Base-by-base conservation (phyloP, 2,329 filamentous ascomycete species). In the Calonectria fujianensis region DNA sequence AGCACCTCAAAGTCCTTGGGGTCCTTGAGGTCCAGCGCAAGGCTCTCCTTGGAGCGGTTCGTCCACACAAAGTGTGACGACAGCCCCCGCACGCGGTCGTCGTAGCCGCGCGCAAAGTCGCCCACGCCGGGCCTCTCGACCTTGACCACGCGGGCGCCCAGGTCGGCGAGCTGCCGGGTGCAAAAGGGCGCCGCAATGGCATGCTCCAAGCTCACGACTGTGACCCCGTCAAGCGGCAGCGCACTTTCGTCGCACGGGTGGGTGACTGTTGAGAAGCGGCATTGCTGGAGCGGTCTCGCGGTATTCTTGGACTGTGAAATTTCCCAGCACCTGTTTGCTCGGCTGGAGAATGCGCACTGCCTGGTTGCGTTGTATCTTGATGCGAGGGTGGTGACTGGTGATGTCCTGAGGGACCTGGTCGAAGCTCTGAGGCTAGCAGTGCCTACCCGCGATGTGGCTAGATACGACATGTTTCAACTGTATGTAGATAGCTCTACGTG, bases 11-110 rank as follows among this genome's bases (percentile, higher is more conserved):
- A 84, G 57, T 90, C 86, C 8, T 82, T 79, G 0, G 84, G 75
- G 14, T 85, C 77, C 74, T 91, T 90, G 20, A 90, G 76, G 52
- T 90, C 86, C 0, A 90, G 83, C 0, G 88, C 88, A 11, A 90
- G 80, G 63, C 87, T 89, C 78, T 91, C 88, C 69, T 90, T 91
- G 9, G 88, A 89, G 29, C 89, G 85, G 74, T 90, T 91, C 0
- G 87, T 84, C 89, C 89, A 90, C n/a, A 90, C 85, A 72, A 91
- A 91, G 77, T 91, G 89, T 0, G 89, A 90, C 0, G 88, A 83
- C 18, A 89, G 81, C 0, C 89, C 89, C 10, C 86, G 84, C 2
- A 90, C 88, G 11, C 89, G 85, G 0, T 82, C 85, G 77, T 91
- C 89, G 75, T 90, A 90, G 16, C 85, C 81, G 1, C 89, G 86